Evolutionary conservation across 2,329 filamentous ascomycete genomes (phyloP).

Genomic region (Fusarium subglutinans): DNA sequence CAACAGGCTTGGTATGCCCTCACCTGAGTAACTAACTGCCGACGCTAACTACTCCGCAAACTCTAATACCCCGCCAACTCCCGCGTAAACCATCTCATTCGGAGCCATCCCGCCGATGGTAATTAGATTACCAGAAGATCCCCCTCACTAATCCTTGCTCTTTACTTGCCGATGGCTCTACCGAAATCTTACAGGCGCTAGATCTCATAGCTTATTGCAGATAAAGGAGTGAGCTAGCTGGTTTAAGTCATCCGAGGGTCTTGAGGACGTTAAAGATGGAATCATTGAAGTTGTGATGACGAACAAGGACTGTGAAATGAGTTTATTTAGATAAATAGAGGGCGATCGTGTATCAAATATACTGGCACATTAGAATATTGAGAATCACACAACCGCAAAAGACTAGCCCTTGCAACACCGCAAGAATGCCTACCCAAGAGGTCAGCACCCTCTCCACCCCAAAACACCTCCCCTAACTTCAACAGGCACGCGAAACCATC

Average conservation of each 20-base stretch:
- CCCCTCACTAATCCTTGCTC: not conserved
- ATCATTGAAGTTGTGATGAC: not conserved
- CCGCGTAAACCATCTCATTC: not conserved
- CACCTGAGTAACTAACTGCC: not conserved
- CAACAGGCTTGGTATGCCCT: not conserved
- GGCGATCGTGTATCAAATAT: rapidly evolving
- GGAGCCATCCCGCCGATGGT: not conserved
- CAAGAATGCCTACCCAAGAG: not conserved
- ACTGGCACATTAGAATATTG: rapidly evolving
- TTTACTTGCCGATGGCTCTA: not conserved
- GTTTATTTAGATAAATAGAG: not conserved
- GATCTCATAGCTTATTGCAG: too few relatives aligned
- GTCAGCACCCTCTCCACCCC: not conserved
- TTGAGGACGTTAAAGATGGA: not conserved
- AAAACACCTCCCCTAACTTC: not conserved
- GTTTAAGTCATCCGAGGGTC: not conserved
- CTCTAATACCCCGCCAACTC: conserved; percentile 2
- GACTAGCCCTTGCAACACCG: not conserved
- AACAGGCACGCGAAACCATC: not conserved
- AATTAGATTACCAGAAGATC: not conserved
- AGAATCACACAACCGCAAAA: rapidly evolving
- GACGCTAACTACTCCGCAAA: not conserved
- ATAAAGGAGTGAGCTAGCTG: not conserved
- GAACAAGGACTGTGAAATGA: rapidly evolving
- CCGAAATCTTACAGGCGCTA: not conserved